Conservation (phyloP, 2,329 filamentous ascomycete species). For the Didymella lethalis region DNA sequence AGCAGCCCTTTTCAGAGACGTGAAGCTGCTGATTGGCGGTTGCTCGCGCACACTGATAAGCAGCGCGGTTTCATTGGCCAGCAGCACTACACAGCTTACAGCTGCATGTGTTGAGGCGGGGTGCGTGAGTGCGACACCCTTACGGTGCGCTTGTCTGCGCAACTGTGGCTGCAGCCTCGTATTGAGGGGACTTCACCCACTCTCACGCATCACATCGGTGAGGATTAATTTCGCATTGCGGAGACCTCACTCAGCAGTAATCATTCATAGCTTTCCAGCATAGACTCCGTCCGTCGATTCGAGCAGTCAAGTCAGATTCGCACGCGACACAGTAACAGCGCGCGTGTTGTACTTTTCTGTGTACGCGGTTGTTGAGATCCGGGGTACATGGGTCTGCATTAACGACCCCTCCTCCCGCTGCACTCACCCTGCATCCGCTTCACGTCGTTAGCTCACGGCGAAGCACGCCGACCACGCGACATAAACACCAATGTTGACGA, state of each 20-base stretch:
- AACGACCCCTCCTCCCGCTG: conserved; percentile 13
- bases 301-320: too few relatives aligned
- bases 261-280: too few relatives aligned
- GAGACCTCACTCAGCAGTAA: too few relatives aligned
- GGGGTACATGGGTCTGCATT: conserved; percentile 17
- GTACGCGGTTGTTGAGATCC: conserved; percentile 10
- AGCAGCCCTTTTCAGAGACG: conserved; percentile 9
- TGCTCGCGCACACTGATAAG: conserved; percentile 20
- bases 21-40: conserved; percentile 15
- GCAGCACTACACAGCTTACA: conserved; percentile 6
- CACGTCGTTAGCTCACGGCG: neutral
- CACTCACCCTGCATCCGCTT: conserved; percentile 16
- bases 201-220: neutral
- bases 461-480: neutral
- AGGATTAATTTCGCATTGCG: neutral
- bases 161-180: conserved; percentile 16
- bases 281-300: too few relatives aligned
- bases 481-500: too few relatives aligned
- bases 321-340: conserved; percentile 6
- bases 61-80: conserved; percentile 7
- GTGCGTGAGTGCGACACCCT: conserved; percentile 20
- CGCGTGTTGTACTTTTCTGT: neutral
- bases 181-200: conserved; percentile 9
- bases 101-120: conserved; percentile 23
- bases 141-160: conserved; percentile 6